These are phyloP conservation scores for Cicer bijugum DNA, from an alignment of 306 rosid species.

Conservation along the genomic window DNA sequence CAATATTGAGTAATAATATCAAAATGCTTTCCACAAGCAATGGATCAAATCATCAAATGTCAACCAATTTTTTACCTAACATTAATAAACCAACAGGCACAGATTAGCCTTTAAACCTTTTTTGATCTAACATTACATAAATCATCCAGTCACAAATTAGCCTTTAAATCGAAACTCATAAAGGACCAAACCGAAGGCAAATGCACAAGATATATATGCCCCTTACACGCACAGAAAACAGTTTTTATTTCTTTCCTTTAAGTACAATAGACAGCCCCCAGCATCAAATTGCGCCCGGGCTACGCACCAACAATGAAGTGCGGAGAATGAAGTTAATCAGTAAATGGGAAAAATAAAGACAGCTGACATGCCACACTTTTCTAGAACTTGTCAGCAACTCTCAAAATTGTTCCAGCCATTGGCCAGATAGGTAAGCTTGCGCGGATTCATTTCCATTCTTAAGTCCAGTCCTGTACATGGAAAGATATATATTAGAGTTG, in stretches of 20 bases:
- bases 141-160: constrained; percentile 31
- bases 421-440: constrained; percentile 44
- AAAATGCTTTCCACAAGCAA: not conserved
- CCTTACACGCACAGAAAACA: constrained; percentile 45
- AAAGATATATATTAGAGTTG: constrained; percentile 10
- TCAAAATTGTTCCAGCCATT: constrained; percentile 62
- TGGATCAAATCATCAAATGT: constrained; percentile 7
- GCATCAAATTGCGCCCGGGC: constrained; percentile 51
- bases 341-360: constrained; percentile 20
- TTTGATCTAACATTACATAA: not conserved
- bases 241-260: constrained; percentile 35
- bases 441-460: constrained; percentile 41
- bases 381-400: constrained; percentile 50
- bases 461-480: constrained; percentile 36
- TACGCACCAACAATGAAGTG: constrained; percentile 49
- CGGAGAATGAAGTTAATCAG: constrained; percentile 43
- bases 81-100: constrained; percentile 25
- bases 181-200: constrained; percentile 11
- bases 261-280: constrained; percentile 50
- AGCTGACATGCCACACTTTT: constrained; percentile 47
- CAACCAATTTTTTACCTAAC: not conserved
- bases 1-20: not conserved
- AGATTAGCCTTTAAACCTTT: constrained; percentile 15
- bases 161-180: constrained; percentile 30
- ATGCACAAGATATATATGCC: constrained; percentile 26